A percentile compares a stretch with the other conserved stretches of the same genome.
phyloP scores from a whole-genome alignment of 1,284 basidiomycete species.

The Phellopilus nigrolimitatus region DNA sequence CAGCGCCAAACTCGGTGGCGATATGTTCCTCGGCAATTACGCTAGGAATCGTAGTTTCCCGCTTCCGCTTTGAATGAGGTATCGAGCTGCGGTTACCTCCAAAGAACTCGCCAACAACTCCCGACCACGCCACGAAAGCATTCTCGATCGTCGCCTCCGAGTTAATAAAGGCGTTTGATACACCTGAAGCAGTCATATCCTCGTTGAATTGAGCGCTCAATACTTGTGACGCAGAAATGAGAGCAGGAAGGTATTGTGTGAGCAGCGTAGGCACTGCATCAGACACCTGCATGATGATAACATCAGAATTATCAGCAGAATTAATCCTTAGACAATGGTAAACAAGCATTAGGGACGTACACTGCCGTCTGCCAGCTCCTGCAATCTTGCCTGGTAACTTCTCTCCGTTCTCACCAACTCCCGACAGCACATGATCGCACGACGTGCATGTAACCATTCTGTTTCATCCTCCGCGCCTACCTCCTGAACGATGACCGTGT shows the following conservation, averaged over 20 bases:
- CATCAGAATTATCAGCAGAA: background rate
- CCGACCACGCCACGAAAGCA: slow-evolving; percentile 59
- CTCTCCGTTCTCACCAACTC: slow-evolving; percentile 65
- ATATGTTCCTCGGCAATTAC: slow-evolving; percentile 1
- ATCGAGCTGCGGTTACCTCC: slow-evolving; percentile 26
- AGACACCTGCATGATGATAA: slow-evolving; percentile 29
- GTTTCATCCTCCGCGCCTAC: slow-evolving; percentile 25
- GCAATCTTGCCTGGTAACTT: slow-evolving; percentile 51
- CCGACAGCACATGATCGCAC: slow-evolving; percentile 51
- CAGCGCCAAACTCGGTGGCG: background rate
- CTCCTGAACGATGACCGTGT: slow-evolving; percentile 5
- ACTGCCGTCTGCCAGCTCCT: slow-evolving; percentile 37
- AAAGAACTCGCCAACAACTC: slow-evolving; percentile 57
- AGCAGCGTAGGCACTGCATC: slow-evolving; percentile 50
- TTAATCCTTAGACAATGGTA: background rate
- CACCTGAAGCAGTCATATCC: slow-evolving; percentile 57
- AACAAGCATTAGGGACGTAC: slow-evolving; percentile 28
- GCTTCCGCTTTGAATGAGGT: slow-evolving; percentile 23
- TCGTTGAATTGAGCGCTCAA: slow-evolving; percentile 46
- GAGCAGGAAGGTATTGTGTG: slow-evolving; percentile 43
- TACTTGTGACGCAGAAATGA: slow-evolving; percentile 44
- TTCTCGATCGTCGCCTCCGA: slow-evolving; percentile 49
- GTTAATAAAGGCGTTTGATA: slow-evolving; percentile 53
- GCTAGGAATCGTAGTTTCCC: slow-evolving; percentile 19
- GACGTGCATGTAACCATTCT: slow-evolving; percentile 51